Base-by-base conservation (phyloP, 768 basidiomycete species). In the Melanogaster broomeanus region DNA sequence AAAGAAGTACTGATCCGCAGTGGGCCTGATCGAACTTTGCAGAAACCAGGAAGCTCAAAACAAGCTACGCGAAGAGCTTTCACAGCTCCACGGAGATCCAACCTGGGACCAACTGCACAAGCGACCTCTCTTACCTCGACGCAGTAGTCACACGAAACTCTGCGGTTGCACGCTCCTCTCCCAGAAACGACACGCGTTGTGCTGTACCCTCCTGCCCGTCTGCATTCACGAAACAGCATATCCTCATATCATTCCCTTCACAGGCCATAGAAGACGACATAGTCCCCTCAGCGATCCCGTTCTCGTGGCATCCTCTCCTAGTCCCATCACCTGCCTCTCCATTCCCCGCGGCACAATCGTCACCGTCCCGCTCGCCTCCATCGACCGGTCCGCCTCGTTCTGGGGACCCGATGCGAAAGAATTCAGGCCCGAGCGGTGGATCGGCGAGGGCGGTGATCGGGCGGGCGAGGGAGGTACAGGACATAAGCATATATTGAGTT, bases 391-490 rank as follows among this genome's bases (percentile, higher is more conserved):
- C 1, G 55, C 63, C 30, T 60, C 47, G 4, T 54, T 78, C 19
- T 83, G 80, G 78, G 81, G 81, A 6, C 46, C 65, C 2, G 72
- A 75, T 37, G 74, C 77, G 25, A 71, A 66, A n/a, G n/a, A n/a
- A n/a, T n/a, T 79, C 60, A 64, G 62, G 5, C 78, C 77, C 7
- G 68, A 71, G 44, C 69, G 78, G 3, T 80, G 79, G 78, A 53
- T 75, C 10, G 49, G 57, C 6, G 63, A 61, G 15, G 55, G 35
- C 7, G 71, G 71, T n/a, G 4, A 60, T 70, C 5, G 55, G 54
- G 38, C 51, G 57, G 25, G 73, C 71, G 7, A 62, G 70, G 28
- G 68, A 68, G 27, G 57, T 74, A 35, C 70, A 70, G 71, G 73
- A 2, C 67, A 72, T 30, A 61, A 65, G 16, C 77, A 79, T 34